Conservation (phyloP, 768 basidiomycete genomes). For the Auriscalpium microsporum region DNA sequence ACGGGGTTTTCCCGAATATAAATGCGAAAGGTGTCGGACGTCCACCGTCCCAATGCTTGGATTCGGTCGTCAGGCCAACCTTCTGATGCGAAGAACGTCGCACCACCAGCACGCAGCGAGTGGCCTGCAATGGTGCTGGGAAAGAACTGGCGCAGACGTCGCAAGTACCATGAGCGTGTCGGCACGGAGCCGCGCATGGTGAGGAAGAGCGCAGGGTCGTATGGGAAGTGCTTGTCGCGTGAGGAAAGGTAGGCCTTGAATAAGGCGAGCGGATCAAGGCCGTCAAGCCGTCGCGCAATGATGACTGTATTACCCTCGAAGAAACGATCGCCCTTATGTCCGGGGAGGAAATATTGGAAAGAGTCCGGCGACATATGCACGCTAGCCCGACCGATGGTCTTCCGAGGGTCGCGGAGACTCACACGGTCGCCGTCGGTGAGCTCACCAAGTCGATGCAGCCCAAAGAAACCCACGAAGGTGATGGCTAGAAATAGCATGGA, state of each 20-base stretch:
- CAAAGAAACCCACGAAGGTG: slow-evolving; percentile 18
- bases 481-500: slow-evolving; percentile 18
- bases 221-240: background rate
- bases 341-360: slow-evolving; percentile 22
- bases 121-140: slow-evolving; percentile 23
- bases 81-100: slow-evolving; percentile 27
- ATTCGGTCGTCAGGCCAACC: slow-evolving; percentile 26
- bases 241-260: slow-evolving; percentile 14
- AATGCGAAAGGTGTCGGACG: slow-evolving; percentile 26
- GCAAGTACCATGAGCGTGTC: slow-evolving; percentile 27
- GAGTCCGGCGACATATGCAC: background rate
- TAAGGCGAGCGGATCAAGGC: background rate
- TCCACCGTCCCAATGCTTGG: slow-evolving; percentile 32
- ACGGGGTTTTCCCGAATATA: slow-evolving; percentile 35
- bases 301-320: slow-evolving; percentile 17
- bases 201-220: slow-evolving; percentile 27
- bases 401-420: slow-evolving; percentile 8
- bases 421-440: slow-evolving; percentile 17
- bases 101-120: slow-evolving; percentile 33
- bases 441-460: slow-evolving; percentile 22
- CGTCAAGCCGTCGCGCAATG: background rate
- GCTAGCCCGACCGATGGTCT: slow-evolving; percentile 13
- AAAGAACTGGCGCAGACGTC: slow-evolving; percentile 20
- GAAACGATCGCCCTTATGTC: slow-evolving; percentile 30
- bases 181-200: slow-evolving; percentile 23